Conservation (phyloP, 2,329 filamentous ascomycete genomes). For the Venturiaceae sp. region DNA sequence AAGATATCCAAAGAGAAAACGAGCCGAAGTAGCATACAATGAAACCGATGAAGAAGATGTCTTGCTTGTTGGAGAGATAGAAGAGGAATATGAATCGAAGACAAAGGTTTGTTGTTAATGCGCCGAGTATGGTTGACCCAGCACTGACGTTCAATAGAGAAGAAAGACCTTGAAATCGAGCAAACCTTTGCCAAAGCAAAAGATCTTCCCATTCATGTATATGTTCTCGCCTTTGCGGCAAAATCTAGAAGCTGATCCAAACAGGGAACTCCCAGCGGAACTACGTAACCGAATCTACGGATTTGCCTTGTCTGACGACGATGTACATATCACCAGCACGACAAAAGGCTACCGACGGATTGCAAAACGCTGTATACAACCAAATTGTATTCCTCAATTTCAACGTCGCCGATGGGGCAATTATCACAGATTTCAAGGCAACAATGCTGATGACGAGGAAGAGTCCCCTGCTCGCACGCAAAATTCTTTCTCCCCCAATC, state of each 20-base stretch:
- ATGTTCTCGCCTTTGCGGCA: not conserved
- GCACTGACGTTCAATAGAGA: not conserved
- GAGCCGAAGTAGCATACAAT: not conserved
- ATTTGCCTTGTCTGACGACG: not conserved
- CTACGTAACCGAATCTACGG: constrained; percentile 7
- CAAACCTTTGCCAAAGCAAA: constrained; percentile 2
- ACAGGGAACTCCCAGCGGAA: constrained; percentile 6
- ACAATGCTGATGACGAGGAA: not conserved
- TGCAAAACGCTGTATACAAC: not conserved
- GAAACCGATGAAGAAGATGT: not conserved
- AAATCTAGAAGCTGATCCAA: not conserved
- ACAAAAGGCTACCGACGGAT: constrained; percentile 2
- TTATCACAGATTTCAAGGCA: not conserved
- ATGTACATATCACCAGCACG: constrained; percentile 1
- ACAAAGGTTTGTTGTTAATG: not conserved
- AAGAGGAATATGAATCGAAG: not conserved
- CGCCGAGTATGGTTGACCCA: not conserved
- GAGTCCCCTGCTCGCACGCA: not conserved
- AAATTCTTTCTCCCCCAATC: not conserved
- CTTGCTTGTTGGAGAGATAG: not conserved
- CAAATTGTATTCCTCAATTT: constrained; percentile 1
- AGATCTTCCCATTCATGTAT: constrained; percentile 7
- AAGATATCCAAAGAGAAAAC: constrained; percentile 5
- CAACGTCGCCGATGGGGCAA: not conserved
- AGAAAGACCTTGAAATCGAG: not conserved